A percentile compares a stretch with the other conserved stretches of the same genome.
Evolutionary conservation across 2,329 filamentous ascomycete genomes (phyloP).

Genomic region (Chaetomium sp.): DNA sequence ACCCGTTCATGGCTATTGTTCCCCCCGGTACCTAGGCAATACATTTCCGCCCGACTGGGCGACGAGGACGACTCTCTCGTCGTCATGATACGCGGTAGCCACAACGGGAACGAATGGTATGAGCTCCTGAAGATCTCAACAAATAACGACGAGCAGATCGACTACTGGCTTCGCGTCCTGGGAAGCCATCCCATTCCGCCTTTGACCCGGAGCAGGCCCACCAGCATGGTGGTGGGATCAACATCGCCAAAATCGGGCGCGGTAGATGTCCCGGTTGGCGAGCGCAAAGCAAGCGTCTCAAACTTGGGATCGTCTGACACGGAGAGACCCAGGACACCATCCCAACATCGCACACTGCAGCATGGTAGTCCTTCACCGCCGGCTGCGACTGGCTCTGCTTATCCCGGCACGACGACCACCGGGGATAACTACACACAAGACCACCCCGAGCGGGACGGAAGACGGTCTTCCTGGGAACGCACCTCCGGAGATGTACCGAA

Average conservation of each 20-base stretch:
- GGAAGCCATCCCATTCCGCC: constrained; percentile 56
- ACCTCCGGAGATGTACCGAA: constrained; percentile 45
- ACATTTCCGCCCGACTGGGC: constrained; percentile 78
- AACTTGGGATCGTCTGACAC: constrained; percentile 29
- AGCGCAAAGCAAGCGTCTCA: constrained; percentile 38
- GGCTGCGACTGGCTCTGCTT: constrained; percentile 29
- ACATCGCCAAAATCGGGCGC: constrained; percentile 30
- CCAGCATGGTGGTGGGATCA: constrained; percentile 24
- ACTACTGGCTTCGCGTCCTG: constrained; percentile 87
- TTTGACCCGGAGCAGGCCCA: constrained; percentile 33
- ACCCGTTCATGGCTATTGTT: constrained; percentile 82
- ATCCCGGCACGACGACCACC: constrained; percentile 46
- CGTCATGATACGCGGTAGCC: constrained; percentile 78
- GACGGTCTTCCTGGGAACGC: constrained; percentile 42
- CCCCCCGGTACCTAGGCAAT: constrained; percentile 74
- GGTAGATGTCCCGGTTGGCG: constrained; percentile 45
- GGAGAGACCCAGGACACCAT: constrained; percentile 41
- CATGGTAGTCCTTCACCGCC: constrained; percentile 34
- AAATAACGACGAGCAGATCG: constrained; percentile 73
- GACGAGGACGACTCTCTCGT: constrained; percentile 72
- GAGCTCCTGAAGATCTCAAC: constrained; percentile 79
- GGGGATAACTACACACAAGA: constrained; percentile 32
- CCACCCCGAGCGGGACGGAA: constrained; percentile 30
- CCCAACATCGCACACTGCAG: constrained; percentile 41
- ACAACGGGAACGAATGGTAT: constrained; percentile 71